A percentile compares a stretch with the other conserved stretches of the same genome.
Conservation (phyloP, 768 basidiomycete genomes). For the Rhodotorula sphaerocarpa region DNA sequence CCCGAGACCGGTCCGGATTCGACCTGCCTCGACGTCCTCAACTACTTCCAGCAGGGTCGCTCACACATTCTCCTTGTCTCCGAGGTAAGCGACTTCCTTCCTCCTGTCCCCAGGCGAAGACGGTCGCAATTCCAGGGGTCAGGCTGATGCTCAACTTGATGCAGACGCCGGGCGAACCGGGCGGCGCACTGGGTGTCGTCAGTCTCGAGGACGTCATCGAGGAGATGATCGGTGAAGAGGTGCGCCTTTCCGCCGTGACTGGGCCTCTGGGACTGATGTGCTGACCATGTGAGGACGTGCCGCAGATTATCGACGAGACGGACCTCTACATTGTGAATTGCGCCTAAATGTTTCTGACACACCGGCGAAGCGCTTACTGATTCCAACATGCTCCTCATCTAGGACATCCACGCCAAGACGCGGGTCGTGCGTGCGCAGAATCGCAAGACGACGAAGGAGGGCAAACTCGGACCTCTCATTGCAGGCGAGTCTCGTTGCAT, state of each 20-base stretch:
- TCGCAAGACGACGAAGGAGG: constrained; percentile 18
- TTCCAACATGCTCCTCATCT: no score
- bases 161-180: constrained; percentile 61
- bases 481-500: constrained; percentile 17
- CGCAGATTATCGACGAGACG: constrained; percentile 37
- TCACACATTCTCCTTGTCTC: constrained; percentile 84
- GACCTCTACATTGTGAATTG: constrained; percentile 26
- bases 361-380: no score
- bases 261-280: not conserved
- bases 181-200: constrained; percentile 83
- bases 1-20: constrained; percentile 83
- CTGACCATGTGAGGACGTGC: not conserved
- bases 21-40: constrained; percentile 88
- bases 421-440: constrained; percentile 37
- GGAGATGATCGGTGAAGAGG: constrained; percentile 94
- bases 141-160: no score
- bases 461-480: constrained; percentile 37
- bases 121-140: no score
- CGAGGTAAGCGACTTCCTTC: constrained; percentile 48
- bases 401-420: constrained; percentile 39
- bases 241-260: constrained; percentile 41
- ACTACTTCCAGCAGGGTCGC: constrained; percentile 83
- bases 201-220: constrained; percentile 50
- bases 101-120: no score
- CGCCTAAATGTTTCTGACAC: not conserved